Evolutionary conservation across 495 filamentous ascomycete genomes (phyloP).

Genomic region (Viridothelium virens): DNA sequence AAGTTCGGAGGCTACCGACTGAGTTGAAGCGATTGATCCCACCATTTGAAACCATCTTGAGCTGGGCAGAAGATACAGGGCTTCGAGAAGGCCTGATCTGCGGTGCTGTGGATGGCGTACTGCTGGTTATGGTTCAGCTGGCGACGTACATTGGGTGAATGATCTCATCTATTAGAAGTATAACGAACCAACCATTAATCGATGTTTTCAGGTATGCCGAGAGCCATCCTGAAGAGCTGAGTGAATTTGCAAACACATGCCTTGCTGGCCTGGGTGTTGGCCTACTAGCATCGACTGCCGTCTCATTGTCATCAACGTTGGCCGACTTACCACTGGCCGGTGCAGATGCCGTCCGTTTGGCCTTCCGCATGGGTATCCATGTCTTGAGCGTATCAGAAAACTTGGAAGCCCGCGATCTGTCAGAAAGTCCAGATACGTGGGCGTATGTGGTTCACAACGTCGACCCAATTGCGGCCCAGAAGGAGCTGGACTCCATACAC

Average conservation of each 20-base stretch:
- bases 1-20: slow-evolving; percentile 30
- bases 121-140: slow-evolving; percentile 36
- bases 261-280: slow-evolving; percentile 39
- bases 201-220: slow-evolving; percentile 26
- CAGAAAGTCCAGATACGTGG: slow-evolving; percentile 28
- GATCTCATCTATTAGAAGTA: slow-evolving; percentile 5
- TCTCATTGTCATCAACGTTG: slow-evolving; percentile 34
- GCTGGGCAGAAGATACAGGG: slow-evolving; percentile 30
- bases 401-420: slow-evolving; percentile 29
- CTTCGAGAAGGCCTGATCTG: slow-evolving; percentile 32
- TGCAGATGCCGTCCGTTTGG: slow-evolving; percentile 31
- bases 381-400: slow-evolving; percentile 35
- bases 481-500: slow-evolving; percentile 35
- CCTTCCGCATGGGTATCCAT: slow-evolving; percentile 37
- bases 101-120: slow-evolving; percentile 35
- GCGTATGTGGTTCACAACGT: slow-evolving; percentile 38
- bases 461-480: slow-evolving; percentile 30
- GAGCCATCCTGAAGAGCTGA: slow-evolving; percentile 22
- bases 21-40: slow-evolving; percentile 31
- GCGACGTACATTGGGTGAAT: slow-evolving; percentile 40
- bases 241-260: slow-evolving; percentile 22
- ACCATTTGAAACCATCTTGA: slow-evolving; percentile 36
- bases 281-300: slow-evolving; percentile 34
- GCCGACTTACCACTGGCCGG: slow-evolving; percentile 29
- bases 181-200: slow-evolving; percentile 16